Conservation (phyloP, 83 land plant species). For the Larix sibirica region DNA sequence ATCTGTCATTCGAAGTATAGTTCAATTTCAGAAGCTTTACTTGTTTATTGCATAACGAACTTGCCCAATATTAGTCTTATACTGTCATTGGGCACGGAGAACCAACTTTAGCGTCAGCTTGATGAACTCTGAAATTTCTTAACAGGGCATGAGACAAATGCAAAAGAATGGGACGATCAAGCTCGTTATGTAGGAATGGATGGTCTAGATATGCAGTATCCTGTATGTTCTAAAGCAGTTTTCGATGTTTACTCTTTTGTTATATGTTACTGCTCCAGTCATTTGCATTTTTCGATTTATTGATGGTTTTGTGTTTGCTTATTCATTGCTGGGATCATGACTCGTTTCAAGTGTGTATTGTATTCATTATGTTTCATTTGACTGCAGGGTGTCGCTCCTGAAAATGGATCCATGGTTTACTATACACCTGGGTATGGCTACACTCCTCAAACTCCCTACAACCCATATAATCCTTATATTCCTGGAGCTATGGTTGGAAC, state of each 20-base stretch:
- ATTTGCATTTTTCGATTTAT: neutral
- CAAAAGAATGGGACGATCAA: constrained; percentile 31
- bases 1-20: neutral
- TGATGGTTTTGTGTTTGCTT: neutral
- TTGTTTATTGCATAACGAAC: neutral
- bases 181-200: constrained; percentile 25
- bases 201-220: constrained; percentile 34
- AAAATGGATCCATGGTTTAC: constrained; percentile 48
- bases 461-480: constrained; percentile 30
- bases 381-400: constrained; percentile 33
- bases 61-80: neutral
- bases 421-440: constrained; percentile 29
- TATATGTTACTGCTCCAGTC: neutral
- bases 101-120: neutral
- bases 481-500: constrained; percentile 37
- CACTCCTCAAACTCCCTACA: constrained; percentile 23
- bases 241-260: neutral
- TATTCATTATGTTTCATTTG: neutral
- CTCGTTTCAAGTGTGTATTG: neutral
- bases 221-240: constrained; percentile 22
- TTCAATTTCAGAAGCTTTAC: neutral
- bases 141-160: constrained; percentile 28
- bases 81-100: no score
- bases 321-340: neutral
- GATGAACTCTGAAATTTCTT: neutral